phyloP scores from a whole-genome alignment of 2,329 filamentous ascomycete species.

The Blumeria hordei region DNA sequence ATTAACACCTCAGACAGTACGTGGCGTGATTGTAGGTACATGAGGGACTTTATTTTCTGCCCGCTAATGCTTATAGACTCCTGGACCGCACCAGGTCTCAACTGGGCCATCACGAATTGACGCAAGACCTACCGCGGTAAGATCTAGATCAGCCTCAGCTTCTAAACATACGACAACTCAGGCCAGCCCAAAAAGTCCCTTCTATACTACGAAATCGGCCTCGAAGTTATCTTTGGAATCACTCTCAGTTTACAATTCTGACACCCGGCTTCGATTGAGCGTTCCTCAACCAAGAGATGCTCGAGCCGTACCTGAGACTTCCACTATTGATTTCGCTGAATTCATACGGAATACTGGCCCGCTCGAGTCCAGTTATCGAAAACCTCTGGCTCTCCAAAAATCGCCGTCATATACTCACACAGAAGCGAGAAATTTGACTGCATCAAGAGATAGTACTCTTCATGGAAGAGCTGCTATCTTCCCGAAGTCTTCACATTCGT shows the following conservation, averaged over 20 bases:
- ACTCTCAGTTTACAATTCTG: conserved; percentile 4
- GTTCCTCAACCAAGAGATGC: conserved; percentile 39
- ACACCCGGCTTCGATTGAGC: conserved; percentile 7
- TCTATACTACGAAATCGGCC: background rate
- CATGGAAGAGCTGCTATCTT: background rate
- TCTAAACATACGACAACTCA: conserved; percentile 2
- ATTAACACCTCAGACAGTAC: conserved; percentile 56
- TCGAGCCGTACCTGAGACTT: conserved; percentile 37
- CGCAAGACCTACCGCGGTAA: background rate
- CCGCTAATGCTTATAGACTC: background rate
- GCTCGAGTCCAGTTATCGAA: background rate
- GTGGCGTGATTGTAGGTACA: conserved; percentile 42
- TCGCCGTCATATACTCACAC: background rate
- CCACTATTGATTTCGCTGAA: conserved; percentile 61
- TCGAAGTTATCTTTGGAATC: conserved; percentile 4
- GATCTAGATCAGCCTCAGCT: background rate
- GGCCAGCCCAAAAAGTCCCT: conserved; percentile 3
- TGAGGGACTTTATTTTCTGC: background rate
- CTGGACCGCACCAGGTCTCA: background rate
- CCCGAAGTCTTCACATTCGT: conserved; percentile 6
- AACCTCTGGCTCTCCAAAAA: too few species aligned
- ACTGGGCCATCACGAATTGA: background rate
- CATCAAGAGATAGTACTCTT: background rate
- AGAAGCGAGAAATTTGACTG: background rate
- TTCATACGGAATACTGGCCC: conserved; percentile 55